A percentile compares a stretch with the other conserved stretches of the same genome.
Conservation (phyloP, 164 flowering plant species). For the Magnolia sinica region DNA sequence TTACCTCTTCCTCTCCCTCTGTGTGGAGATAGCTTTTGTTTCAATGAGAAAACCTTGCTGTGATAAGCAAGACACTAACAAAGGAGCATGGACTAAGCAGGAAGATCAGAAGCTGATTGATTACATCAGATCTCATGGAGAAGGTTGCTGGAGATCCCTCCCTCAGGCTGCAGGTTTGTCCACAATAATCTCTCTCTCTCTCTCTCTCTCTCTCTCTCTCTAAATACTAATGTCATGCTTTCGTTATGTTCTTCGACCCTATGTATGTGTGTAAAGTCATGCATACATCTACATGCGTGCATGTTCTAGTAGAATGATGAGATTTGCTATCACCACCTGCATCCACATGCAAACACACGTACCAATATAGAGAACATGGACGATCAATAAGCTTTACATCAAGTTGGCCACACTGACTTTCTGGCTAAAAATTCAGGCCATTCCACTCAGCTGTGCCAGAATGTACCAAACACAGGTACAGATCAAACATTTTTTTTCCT, state of each 20-base stretch:
- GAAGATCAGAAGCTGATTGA: constrained; percentile 62
- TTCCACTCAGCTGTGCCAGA: not conserved
- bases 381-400: not conserved
- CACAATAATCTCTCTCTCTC: not conserved
- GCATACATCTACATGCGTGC: too few species aligned
- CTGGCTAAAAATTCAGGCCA: not conserved
- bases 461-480: not conserved
- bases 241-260: not conserved
- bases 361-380: not conserved
- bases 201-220: not conserved
- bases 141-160: constrained; percentile 66
- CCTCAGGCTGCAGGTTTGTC: constrained; percentile 60
- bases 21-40: not conserved
- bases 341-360: not conserved
- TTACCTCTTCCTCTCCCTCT: not conserved
- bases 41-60: constrained; percentile 62
- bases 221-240: too few species aligned
- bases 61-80: constrained; percentile 47
- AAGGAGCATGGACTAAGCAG: constrained; percentile 73
- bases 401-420: not conserved
- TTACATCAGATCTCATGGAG: constrained; percentile 49
- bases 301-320: too few species aligned
- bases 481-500: not conserved
- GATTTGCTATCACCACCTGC: too few species aligned
- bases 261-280: too few species aligned